Evolutionary conservation across 176 grass and related monocot species (phyloP).

Genomic region (Cenchrus fungigraminus): DNA sequence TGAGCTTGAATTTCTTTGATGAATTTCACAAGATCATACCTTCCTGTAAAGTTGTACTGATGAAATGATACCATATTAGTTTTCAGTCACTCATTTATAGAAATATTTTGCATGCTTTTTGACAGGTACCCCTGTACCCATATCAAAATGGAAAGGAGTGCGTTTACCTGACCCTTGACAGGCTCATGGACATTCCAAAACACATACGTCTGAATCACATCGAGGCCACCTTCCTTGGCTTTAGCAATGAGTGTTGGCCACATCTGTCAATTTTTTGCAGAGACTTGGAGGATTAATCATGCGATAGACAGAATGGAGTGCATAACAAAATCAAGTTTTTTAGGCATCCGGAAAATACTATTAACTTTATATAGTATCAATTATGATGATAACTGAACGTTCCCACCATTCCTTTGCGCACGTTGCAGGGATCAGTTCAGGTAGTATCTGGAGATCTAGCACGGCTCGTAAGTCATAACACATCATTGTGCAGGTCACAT

Average conservation of each 20-base stretch:
- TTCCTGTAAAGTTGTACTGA: conserved; percentile 89
- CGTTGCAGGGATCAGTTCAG: not conserved
- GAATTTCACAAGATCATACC: conserved; percentile 84
- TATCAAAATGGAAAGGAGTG: not conserved
- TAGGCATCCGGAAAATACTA: no score
- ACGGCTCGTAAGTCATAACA: not conserved
- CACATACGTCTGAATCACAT: conserved; percentile 83
- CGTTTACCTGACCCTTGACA: conserved; percentile 53
- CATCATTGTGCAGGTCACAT: not conserved
- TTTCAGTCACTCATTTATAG: not conserved
- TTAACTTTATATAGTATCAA: no score
- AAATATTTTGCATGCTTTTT: not conserved
- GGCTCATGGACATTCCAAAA: conserved; percentile 96
- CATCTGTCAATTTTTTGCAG: conserved; percentile 56
- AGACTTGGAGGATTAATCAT: not conserved
- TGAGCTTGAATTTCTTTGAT: conserved; percentile 81
- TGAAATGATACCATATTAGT: not conserved
- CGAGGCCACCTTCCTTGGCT: conserved; percentile 76
- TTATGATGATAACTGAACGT: no score
- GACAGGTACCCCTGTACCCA: not conserved
- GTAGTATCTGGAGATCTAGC: not conserved
- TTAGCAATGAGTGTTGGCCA: conserved; percentile 74
- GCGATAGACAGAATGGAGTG: not conserved
- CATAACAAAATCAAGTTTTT: not conserved
- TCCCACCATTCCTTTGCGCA: no score